Evolutionary conservation across 2,329 filamentous ascomycete species (phyloP).

Genomic region (Penicillium freii): DNA sequence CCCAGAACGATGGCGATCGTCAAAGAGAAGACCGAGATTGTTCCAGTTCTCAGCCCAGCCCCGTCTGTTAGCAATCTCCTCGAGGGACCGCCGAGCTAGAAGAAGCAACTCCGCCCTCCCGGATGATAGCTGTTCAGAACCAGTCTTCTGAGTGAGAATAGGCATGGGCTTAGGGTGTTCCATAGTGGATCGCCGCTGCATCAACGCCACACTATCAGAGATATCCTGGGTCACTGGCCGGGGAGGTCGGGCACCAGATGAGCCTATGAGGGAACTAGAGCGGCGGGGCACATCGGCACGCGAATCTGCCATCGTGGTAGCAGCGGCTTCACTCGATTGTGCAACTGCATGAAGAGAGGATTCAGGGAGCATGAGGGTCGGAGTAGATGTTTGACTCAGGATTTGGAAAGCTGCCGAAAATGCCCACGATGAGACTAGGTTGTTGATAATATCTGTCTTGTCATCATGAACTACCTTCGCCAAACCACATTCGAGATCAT

Average conservation of each 20-base stretch:
- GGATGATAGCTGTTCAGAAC: slow-evolving; percentile 78
- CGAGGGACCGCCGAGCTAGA: slow-evolving; percentile 75
- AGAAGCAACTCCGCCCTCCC: slow-evolving; percentile 78
- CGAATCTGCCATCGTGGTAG: slow-evolving; percentile 20
- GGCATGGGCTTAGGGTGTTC: slow-evolving; percentile 42
- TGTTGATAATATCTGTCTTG: slow-evolving; percentile 41
- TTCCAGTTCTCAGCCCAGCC: slow-evolving; percentile 78
- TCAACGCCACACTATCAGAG: slow-evolving; percentile 29
- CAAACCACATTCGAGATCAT: slow-evolving; percentile 69
- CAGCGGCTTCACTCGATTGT: slow-evolving; percentile 24
- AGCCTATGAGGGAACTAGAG: slow-evolving; percentile 39
- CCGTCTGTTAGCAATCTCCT: slow-evolving; percentile 67
- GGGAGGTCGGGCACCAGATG: slow-evolving; percentile 16
- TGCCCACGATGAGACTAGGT: slow-evolving; percentile 50
- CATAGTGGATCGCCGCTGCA: slow-evolving; percentile 48
- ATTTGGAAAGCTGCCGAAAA: slow-evolving; percentile 47
- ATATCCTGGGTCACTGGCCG: slow-evolving; percentile 33
- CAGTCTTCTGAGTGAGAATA: slow-evolving; percentile 47
- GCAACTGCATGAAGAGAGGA: slow-evolving; percentile 35
- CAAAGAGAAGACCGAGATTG: slow-evolving; percentile 49
- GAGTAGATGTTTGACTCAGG: slow-evolving; percentile 41
- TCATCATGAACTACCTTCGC: slow-evolving; percentile 37
- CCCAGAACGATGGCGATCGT: slow-evolving; percentile 29
- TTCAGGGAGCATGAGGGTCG: slow-evolving; percentile 37
- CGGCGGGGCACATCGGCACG: slow-evolving; percentile 37